Base-by-base conservation (phyloP, 345 rosid species). In the Abelmoschus esculentus region DNA sequence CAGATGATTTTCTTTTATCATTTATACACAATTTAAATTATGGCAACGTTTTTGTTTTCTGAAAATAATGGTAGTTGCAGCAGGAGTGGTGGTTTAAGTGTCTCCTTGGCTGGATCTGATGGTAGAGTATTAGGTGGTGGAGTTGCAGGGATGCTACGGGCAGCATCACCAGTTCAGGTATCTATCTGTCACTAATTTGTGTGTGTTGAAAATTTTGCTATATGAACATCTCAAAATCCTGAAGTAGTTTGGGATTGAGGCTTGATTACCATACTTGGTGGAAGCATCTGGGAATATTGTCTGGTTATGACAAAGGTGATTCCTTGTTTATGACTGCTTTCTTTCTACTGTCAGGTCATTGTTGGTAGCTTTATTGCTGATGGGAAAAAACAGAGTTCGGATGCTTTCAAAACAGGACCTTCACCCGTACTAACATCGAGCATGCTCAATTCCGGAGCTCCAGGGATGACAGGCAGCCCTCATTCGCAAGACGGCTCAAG, bases 361-460 rank as follows among this genome's bases (percentile, higher is more conserved):
- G 86, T 91, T 44, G 98, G 97, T 69, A 91, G 98, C 88, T 93
- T 93, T 69, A 72, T 89, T 34, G 83, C 82, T 0, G 91, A 83
- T 49, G 84, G 79, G 38, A 93, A 81, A 77, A 93, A 88, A 80
- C 67, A 72, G 5, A 85, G 67, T 53, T 72, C 76, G 13, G 80
- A 26, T 17, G 32, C 53, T 32, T 74, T 70, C 50, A 84, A 80
- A 77, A 78, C 92, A 15, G 95, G 80, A 68, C 78, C 86, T 9
- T 84, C 88, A 7, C 82, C 88, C 17, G 73, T 80, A 13, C 74
- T 81, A 42, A 47, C 80, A 7, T 72, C 86, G 57, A 86, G 86
- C 28, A 86, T 78, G 84, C 68, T 85, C 81, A 85, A 77, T 80
- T 91, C 87, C 58, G 87, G 88, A 46, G 76, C 76, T 15, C 83